Conservation (phyloP, 2,329 filamentous ascomycete species). For the Apiospora pterosperma region DNA sequence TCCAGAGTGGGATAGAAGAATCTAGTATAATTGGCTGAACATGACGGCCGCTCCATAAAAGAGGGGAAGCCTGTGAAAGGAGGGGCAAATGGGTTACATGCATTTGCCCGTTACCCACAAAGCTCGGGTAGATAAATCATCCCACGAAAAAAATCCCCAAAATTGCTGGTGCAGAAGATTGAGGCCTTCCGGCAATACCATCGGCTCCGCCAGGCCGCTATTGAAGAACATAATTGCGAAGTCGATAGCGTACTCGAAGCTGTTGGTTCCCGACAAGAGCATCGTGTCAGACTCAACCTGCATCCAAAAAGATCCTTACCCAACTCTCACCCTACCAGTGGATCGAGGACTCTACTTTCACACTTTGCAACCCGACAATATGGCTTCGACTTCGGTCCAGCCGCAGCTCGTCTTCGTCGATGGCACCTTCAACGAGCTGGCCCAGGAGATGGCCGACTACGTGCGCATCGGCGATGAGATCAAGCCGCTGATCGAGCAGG, state of each 20-base stretch:
- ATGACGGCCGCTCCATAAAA: not conserved
- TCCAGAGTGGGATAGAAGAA: not conserved
- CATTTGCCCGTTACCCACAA: not conserved
- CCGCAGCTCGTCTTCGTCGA: constrained; percentile 74
- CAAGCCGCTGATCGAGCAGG: constrained; percentile 67
- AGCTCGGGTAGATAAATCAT: constrained; percentile 1
- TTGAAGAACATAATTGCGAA: constrained; percentile 3
- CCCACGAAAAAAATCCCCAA: constrained; percentile 2
- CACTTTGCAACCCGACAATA: constrained; percentile 1
- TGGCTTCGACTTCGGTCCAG: constrained; percentile 29
- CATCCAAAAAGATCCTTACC: not conserved
- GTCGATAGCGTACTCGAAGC: constrained; percentile 1
- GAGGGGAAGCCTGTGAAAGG: not conserved
- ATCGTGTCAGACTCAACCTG: not conserved
- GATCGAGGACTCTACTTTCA: not conserved
- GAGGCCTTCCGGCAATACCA: not conserved
- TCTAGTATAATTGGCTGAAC: not conserved
- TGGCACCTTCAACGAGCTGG: constrained; percentile 88
- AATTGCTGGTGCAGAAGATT: constrained; percentile 3
- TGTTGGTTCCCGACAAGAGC: not conserved
- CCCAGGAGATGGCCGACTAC: constrained; percentile 92
- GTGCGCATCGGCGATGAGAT: constrained; percentile 80
- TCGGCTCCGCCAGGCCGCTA: constrained; percentile 2
- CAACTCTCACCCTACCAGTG: not conserved
- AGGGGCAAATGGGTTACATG: not conserved